Percentiles rank a stretch among this genome's conserved stretches.
phyloP scores from a whole-genome alignment of 208 protist species.

The Trypanosoma scelopori region DNA sequence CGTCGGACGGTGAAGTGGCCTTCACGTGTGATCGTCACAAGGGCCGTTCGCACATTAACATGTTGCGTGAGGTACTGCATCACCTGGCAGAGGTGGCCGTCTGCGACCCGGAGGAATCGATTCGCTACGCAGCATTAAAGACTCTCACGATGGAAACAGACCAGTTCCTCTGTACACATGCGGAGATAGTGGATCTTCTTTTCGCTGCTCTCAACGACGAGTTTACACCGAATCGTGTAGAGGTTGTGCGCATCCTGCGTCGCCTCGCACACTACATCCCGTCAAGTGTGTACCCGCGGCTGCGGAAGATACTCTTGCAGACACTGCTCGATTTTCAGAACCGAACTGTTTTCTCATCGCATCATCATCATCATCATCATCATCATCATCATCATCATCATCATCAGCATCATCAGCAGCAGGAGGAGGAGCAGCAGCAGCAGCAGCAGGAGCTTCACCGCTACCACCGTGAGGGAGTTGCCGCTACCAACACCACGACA shows the following conservation, averaged over 20 bases:
- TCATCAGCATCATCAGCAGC: no score
- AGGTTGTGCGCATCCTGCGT: conserved; percentile 63
- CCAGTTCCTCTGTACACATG: conserved; percentile 72
- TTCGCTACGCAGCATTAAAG: conserved; percentile 58
- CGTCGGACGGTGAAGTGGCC: conserved; percentile 1
- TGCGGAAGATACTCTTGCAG: conserved; percentile 61
- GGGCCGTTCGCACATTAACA: conserved; percentile 67
- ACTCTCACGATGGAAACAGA: conserved; percentile 50
- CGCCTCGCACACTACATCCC: conserved; percentile 56
- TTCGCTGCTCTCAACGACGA: conserved; percentile 70
- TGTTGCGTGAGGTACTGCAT: conserved; percentile 61
- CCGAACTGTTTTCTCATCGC: neutral
- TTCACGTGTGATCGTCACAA: conserved; percentile 33
- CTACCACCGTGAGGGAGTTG: neutral
- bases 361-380: conserved; percentile 4
- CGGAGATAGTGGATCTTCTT: conserved; percentile 54
- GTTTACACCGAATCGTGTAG: conserved; percentile 56
- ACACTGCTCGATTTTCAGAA: conserved; percentile 53
- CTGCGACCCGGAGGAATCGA: conserved; percentile 62
- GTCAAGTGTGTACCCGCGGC: conserved; percentile 57
- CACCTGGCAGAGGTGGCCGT: conserved; percentile 66
- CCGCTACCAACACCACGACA: neutral
- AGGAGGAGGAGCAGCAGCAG: neutral
- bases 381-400: no score
- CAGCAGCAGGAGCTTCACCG: no score